These are phyloP conservation scores for Mesostigma viride DNA, from an alignment of 139 green algal genomes.

Conservation along the genomic window DNA sequence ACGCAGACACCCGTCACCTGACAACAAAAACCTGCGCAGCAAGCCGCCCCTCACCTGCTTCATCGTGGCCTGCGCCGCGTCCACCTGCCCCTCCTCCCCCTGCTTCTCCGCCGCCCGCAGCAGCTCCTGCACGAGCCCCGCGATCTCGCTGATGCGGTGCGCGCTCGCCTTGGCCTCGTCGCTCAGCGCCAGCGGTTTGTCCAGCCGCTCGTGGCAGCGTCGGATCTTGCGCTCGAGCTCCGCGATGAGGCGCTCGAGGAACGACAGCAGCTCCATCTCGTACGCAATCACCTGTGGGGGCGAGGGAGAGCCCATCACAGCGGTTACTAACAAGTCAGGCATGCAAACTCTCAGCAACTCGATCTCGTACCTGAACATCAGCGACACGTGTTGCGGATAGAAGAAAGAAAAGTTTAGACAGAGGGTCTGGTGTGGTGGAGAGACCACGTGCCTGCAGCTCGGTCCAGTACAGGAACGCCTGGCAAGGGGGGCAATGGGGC, in stretches of 20 bases:
- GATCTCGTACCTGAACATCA: no score
- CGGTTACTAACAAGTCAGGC: no score
- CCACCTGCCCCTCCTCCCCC: constrained; percentile 19
- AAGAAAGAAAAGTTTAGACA: no score
- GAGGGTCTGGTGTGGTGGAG: no score
- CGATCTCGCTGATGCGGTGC: constrained; percentile 13
- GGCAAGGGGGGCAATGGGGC: no score
- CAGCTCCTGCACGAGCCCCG: constrained; percentile 12
- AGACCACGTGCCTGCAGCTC: no score
- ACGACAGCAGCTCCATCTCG: constrained; percentile 11
- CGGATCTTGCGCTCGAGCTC: constrained; percentile 21
- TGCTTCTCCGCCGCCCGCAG: constrained; percentile 19
- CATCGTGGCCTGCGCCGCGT: constrained; percentile 15
- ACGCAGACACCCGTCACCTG: no score
- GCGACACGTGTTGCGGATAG: no score
- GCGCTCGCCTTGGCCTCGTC: constrained; percentile 3
- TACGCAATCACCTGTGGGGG: constrained; percentile 11
- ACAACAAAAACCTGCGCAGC: no score
- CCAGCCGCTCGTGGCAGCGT: constrained; percentile 19
- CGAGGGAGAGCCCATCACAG: no score
- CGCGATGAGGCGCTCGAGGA: constrained; percentile 15
- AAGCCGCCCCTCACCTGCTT: constrained; percentile 3
- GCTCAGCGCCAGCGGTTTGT: constrained; percentile 12
- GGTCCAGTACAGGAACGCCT: no score
- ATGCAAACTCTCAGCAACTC: no score